Conservation (phyloP, 75 land plant species). For the Azolla pinnata region DNA sequence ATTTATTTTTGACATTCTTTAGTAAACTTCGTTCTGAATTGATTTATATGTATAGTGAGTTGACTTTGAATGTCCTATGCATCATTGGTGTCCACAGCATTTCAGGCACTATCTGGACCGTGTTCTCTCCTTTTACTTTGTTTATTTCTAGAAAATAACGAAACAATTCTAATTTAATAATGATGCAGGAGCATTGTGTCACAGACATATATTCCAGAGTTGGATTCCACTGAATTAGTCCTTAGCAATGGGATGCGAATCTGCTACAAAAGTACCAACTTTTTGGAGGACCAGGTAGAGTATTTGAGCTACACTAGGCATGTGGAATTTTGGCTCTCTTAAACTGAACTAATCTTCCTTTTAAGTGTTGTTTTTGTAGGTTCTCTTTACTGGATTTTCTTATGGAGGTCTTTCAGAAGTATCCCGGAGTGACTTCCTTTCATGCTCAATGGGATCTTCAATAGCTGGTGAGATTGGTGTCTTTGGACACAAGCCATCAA, state of each 20-base stretch:
- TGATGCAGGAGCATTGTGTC: constrained; percentile 43
- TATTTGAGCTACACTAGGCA: too few relatives aligned
- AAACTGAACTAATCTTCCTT: background rate
- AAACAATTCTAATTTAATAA: background rate
- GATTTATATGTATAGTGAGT: too few relatives aligned
- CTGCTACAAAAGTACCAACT: constrained; percentile 86
- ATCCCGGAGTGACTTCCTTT: constrained; percentile 69
- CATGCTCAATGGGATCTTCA: constrained; percentile 92
- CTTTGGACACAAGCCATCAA: constrained; percentile 88
- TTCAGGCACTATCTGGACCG: too few relatives aligned
- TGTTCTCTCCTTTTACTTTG: too few relatives aligned
- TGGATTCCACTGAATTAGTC: constrained; percentile 65
- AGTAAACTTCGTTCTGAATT: too few relatives aligned
- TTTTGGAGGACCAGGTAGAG: constrained; percentile 85
- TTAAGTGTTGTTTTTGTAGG: constrained; percentile 34
- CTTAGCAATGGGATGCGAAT: constrained; percentile 90
- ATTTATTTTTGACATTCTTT: too few relatives aligned
- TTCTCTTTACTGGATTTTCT: constrained; percentile 74
- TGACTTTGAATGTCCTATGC: too few relatives aligned
- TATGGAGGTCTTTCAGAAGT: constrained; percentile 97
- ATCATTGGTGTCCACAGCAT: too few relatives aligned
- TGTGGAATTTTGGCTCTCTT: background rate
- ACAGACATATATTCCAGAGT: constrained; percentile 44
- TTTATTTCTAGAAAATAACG: too few relatives aligned
- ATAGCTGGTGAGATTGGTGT: constrained; percentile 96